Evolutionary conservation across 495 filamentous ascomycete species (phyloP).

Genomic region (Talaromyces borbonicus): DNA sequence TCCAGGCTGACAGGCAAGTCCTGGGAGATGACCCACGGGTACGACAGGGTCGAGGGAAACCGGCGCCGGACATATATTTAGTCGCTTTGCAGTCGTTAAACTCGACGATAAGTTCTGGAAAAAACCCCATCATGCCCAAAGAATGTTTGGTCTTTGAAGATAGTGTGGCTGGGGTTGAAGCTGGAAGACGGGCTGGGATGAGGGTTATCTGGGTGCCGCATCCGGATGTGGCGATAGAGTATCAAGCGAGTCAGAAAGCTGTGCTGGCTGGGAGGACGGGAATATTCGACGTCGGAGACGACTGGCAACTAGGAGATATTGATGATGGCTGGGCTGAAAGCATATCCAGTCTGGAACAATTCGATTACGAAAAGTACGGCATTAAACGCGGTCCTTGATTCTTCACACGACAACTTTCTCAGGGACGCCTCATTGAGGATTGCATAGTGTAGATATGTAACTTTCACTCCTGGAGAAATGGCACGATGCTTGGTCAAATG

Average conservation of each 20-base stretch:
- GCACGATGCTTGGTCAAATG: too few relatives aligned
- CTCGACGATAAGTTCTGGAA: constrained; percentile 7
- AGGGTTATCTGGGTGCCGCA: constrained; percentile 35
- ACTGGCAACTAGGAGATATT: constrained; percentile 18
- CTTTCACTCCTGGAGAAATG: constrained; percentile 5
- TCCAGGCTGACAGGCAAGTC: constrained; percentile 13
- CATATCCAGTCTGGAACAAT: constrained; percentile 20
- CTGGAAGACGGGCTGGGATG: constrained; percentile 35
- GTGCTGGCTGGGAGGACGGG: constrained; percentile 24
- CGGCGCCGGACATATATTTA: constrained; percentile 29
- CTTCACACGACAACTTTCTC: constrained; percentile 3
- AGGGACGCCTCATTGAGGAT: constrained; percentile 1
- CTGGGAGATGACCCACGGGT: constrained; percentile 27
- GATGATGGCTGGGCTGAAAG: constrained; percentile 29
- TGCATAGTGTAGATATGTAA: constrained; percentile 2
- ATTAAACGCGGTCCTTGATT: constrained; percentile 10
- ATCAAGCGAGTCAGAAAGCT: constrained; percentile 16
- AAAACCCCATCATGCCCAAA: constrained; percentile 12
- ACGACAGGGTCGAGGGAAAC: constrained; percentile 22
- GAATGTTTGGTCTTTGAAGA: constrained; percentile 40
- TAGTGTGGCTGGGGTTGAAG: constrained; percentile 31
- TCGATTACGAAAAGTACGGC: constrained; percentile 21
- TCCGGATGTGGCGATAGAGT: constrained; percentile 19
- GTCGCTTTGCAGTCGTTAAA: constrained; percentile 26
- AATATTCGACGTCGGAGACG: constrained; percentile 14